These are phyloP conservation scores for Xylaria sp. DNA, from an alignment of 2,329 filamentous ascomycete genomes.

Conservation along the genomic window DNA sequence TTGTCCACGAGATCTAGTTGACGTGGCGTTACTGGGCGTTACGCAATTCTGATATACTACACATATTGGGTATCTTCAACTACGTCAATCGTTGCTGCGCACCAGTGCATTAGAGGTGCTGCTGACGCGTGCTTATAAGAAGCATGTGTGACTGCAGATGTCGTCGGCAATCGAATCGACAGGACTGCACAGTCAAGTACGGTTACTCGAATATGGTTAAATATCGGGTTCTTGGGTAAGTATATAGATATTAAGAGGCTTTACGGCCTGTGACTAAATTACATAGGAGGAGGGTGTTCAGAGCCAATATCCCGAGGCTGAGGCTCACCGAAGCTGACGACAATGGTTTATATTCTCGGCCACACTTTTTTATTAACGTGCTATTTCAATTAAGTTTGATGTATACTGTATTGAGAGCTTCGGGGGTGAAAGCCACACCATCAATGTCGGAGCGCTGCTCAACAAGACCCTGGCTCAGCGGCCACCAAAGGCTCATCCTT, in stretches of 20 bases:
- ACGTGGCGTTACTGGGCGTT: slow-evolving; percentile 2
- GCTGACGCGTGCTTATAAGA: slow-evolving; percentile 2
- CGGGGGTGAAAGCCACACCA: not conserved
- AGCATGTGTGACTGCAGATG: not conserved
- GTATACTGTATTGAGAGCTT: not conserved
- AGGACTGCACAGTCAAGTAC: not conserved
- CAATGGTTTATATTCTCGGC: not conserved
- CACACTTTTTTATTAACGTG: not conserved
- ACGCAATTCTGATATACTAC: slow-evolving; percentile 8
- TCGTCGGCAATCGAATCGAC: not conserved
- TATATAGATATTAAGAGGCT: not conserved
- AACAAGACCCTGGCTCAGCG: not conserved
- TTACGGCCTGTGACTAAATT: not conserved
- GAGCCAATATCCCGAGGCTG: not conserved
- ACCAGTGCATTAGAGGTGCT: not conserved
- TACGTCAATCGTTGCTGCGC: not conserved
- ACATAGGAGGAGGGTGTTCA: not conserved
- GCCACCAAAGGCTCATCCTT: not conserved
- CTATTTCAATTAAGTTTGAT: not conserved
- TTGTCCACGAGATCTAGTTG: not conserved
- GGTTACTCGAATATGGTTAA: not conserved
- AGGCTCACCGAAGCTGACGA: not conserved
- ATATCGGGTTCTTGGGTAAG: not conserved
- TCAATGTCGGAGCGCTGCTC: not conserved
- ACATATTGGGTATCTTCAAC: not conserved